Conservation (phyloP, 768 basidiomycete genomes). For the Rhodosporidiobolus sp. region DNA sequence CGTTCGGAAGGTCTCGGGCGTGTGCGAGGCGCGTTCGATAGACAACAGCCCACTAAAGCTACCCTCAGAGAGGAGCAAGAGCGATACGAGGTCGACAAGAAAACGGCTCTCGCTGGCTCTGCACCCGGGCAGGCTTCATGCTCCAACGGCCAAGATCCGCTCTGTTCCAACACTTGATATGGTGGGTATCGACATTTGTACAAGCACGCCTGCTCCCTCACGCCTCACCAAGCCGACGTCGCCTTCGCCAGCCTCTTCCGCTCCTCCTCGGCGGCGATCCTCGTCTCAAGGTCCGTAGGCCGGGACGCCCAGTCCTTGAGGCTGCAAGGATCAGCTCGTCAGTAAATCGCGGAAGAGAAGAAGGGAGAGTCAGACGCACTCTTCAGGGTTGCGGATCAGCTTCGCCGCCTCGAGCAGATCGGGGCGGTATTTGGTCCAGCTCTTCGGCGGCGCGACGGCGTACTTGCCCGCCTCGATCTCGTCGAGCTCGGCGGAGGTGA, state of each 20-base stretch:
- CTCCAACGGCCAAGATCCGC: no score
- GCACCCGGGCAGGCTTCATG: no score
- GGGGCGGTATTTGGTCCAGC: conserved; percentile 6
- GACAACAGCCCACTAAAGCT: no score
- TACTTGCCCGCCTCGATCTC: conserved; percentile 6
- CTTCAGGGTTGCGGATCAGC: background rate
- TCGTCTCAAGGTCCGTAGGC: conserved; percentile 1
- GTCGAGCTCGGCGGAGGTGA: background rate
- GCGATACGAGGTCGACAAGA: no score
- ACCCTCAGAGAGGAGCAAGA: no score
- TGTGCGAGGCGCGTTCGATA: no score
- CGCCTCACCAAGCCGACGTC: background rate
- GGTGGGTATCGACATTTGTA: no score
- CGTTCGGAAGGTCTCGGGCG: no score
- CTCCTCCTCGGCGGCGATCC: background rate
- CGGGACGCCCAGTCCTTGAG: background rate
- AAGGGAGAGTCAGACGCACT: background rate
- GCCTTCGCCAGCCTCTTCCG: background rate
- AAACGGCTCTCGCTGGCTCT: no score
- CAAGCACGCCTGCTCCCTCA: background rate
- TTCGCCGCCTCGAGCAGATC: conserved; percentile 12
- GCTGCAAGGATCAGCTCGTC: background rate
- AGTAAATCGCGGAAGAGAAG: no score
- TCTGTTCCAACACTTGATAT: no score
- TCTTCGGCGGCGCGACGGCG: conserved; percentile 1